phyloP scores from a whole-genome alignment of 2,329 filamentous ascomycete genomes.

The Colletotrichum australisinense region DNA sequence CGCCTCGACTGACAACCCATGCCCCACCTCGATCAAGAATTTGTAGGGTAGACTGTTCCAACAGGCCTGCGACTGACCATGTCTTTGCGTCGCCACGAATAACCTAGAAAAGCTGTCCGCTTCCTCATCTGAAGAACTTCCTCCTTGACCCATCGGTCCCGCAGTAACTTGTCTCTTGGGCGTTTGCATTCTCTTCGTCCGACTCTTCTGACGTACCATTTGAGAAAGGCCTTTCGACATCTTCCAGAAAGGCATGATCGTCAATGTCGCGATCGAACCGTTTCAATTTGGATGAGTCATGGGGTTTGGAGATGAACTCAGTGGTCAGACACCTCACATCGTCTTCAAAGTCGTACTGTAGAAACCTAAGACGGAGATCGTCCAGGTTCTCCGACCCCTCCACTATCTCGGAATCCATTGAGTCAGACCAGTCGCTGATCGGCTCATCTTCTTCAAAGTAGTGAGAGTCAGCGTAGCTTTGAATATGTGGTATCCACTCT shows the following conservation, averaged over 20 bases:
- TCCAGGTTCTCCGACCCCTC: background rate
- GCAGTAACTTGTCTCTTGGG: conserved; percentile 84
- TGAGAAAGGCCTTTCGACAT: conserved; percentile 55
- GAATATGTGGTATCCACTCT: conserved; percentile 83
- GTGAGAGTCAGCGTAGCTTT: conserved; percentile 77
- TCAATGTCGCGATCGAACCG: conserved; percentile 62
- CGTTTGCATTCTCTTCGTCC: conserved; percentile 78
- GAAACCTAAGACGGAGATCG: background rate
- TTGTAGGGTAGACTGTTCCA: background rate
- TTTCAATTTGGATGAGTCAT: conserved; percentile 60
- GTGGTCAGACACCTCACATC: conserved; percentile 31
- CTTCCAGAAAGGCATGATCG: conserved; percentile 45
- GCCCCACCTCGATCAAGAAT: background rate
- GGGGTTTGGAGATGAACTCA: conserved; percentile 58
- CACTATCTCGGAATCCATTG: conserved; percentile 39
- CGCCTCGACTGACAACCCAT: background rate
- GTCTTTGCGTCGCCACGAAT: conserved; percentile 80
- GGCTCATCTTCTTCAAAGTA: conserved; percentile 90
- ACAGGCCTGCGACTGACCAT: background rate
- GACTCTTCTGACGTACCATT: conserved; percentile 62
- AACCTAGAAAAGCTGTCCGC: conserved; percentile 86
- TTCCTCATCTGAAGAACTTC: conserved; percentile 85
- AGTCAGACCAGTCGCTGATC: conserved; percentile 72
- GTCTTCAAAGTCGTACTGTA: background rate
- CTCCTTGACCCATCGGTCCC: conserved; percentile 75